These are phyloP conservation scores for Paracamarosporium sp. DNA, from an alignment of 2,329 filamentous ascomycete genomes.

Conservation along the genomic window DNA sequence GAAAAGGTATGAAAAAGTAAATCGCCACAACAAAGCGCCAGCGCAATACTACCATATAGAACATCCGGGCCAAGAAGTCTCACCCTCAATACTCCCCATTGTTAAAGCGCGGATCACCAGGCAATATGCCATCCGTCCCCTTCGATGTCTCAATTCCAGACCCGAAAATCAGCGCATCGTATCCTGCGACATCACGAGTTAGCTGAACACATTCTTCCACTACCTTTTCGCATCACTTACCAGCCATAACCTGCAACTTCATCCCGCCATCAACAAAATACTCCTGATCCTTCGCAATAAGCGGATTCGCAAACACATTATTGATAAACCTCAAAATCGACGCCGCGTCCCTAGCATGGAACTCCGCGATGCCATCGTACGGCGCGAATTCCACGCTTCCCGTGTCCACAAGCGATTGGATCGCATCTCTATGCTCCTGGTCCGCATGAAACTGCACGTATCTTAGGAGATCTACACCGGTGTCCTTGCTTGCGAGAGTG, in stretches of 20 bases:
- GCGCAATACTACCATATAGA: not conserved
- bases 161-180: slow-evolving; percentile 21
- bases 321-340: slow-evolving; percentile 11
- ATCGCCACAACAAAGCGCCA: not conserved
- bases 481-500: slow-evolving; percentile 8
- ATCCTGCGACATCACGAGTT: slow-evolving; percentile 5
- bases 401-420: slow-evolving; percentile 6
- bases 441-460: slow-evolving; percentile 23
- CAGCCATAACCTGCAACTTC: slow-evolving; percentile 17
- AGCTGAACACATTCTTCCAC: not conserved
- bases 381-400: slow-evolving; percentile 6
- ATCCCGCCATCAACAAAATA: slow-evolving; percentile 10
- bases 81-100: not conserved
- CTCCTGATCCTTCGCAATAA: slow-evolving; percentile 10
- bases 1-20: not conserved
- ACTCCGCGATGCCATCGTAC: slow-evolving; percentile 21
- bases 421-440: not conserved
- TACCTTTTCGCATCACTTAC: not conserved
- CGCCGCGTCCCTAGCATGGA: slow-evolving; percentile 14
- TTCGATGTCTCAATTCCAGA: slow-evolving; percentile 6
- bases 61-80: too few species aligned
- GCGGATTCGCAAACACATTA: slow-evolving; percentile 2
- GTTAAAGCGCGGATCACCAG: slow-evolving; percentile 6
- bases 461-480: slow-evolving; percentile 9
- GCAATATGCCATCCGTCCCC: slow-evolving; percentile 13